Evolutionary conservation across 1,139 yeast genomes (phyloP).

Genomic region (Pichia sp.): DNA sequence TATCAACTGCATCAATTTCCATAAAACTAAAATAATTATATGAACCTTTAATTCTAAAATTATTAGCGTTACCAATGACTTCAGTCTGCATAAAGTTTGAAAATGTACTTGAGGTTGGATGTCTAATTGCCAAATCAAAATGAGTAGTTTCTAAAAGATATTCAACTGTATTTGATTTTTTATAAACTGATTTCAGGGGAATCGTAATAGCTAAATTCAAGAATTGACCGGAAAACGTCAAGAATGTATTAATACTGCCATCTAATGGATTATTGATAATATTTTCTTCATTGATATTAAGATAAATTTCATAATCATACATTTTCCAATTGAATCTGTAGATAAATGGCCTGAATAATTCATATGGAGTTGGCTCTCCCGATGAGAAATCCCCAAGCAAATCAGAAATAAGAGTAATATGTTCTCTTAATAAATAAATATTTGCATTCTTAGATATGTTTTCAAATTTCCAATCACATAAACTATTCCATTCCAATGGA

Average conservation of each 20-base stretch:
- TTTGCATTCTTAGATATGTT: slow-evolving; percentile 48
- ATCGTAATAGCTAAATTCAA: slow-evolving; percentile 42
- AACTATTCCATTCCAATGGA: slow-evolving; percentile 80
- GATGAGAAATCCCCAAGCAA: slow-evolving; percentile 68
- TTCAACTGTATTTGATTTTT: slow-evolving; percentile 49
- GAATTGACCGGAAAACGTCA: slow-evolving; percentile 66
- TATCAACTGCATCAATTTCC: slow-evolving; percentile 62
- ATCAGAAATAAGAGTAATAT: slow-evolving; percentile 67
- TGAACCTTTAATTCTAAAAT: slow-evolving; percentile 57
- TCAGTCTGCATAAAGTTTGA: slow-evolving; percentile 60
- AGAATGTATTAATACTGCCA: slow-evolving; percentile 67
- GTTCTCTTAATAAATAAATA: slow-evolving; percentile 76
- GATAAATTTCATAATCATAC: slow-evolving; percentile 49
- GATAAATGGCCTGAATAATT: slow-evolving; percentile 62
- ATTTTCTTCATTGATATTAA: slow-evolving; percentile 81
- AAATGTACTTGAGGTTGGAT: slow-evolving; percentile 91
- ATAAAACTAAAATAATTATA: slow-evolving; percentile 56
- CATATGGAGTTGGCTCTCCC: slow-evolving; percentile 69
- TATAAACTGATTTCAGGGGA: slow-evolving; percentile 57
- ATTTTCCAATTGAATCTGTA: slow-evolving; percentile 59
- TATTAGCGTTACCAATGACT: slow-evolving; percentile 58
- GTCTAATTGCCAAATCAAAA: slow-evolving; percentile 57
- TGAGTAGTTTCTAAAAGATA: slow-evolving; percentile 51
- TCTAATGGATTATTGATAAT: slow-evolving; percentile 86
- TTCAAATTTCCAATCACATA: slow-evolving; percentile 59